A percentile compares a stretch with the other conserved stretches of the same genome.
Conservation (phyloP, 164 flowering plant species). For the Warburgia ugandensis region DNA sequence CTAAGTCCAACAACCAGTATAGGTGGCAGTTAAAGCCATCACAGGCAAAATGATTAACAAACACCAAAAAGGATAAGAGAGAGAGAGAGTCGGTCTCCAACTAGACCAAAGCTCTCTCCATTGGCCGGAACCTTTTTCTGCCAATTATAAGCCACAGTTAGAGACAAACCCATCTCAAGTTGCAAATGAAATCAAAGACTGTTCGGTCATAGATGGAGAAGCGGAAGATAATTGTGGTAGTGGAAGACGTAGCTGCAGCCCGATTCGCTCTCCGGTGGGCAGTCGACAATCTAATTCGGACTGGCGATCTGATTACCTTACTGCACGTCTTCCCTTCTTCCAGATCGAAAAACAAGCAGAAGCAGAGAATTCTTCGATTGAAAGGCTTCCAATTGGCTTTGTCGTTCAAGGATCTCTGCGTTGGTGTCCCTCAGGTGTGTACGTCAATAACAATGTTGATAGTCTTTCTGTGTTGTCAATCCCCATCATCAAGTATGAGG, state of each 20-base stretch:
- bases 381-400: constrained; percentile 80
- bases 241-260: constrained; percentile 78
- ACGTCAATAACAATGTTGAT: background rate
- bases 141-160: no score
- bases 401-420: constrained; percentile 75
- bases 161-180: no score
- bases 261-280: constrained; percentile 80
- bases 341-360: constrained; percentile 34
- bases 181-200: no score
- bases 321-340: constrained; percentile 60
- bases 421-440: constrained; percentile 40
- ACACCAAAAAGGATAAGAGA: background rate
- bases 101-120: no score
- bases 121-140: no score
- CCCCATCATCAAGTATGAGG: no score
- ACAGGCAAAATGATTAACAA: background rate
- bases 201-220: constrained; percentile 36
- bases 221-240: constrained; percentile 65
- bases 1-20: no score
- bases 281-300: constrained; percentile 55
- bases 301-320: constrained; percentile 65
- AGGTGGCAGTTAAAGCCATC: constrained; percentile 4
- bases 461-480: background rate
- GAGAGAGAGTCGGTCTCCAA: no score
- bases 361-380: constrained; percentile 43